Evolutionary conservation across 1,284 basidiomycete genomes (phyloP).

Genomic region (Trichosporon coremiiforme): DNA sequence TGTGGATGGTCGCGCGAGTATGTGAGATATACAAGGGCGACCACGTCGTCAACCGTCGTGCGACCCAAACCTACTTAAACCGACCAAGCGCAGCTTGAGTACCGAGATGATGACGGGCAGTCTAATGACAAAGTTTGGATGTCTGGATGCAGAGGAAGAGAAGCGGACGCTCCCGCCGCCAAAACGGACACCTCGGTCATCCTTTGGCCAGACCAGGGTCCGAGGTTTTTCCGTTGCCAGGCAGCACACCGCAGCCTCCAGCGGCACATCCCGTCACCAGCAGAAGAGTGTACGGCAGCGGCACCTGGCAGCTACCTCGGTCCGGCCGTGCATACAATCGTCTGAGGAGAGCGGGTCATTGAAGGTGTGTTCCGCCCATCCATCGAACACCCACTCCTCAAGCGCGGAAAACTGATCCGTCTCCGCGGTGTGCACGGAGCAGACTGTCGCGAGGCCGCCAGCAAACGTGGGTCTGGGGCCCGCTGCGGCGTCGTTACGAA

Average conservation of each 20-base stretch:
- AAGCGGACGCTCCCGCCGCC: background rate
- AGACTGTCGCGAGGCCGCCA: background rate
- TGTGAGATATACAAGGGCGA: background rate
- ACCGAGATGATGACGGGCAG: background rate
- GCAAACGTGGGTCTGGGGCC: background rate
- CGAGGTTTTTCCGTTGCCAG: background rate
- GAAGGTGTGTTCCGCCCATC: background rate
- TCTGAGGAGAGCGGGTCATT: background rate
- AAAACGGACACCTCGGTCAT: background rate
- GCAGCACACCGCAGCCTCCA: background rate
- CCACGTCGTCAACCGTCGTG: background rate
- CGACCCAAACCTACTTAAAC: background rate
- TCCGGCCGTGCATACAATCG: background rate
- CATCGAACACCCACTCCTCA: too few species aligned
- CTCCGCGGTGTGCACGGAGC: too few species aligned
- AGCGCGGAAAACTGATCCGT: background rate
- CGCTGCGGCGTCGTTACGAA: slow-evolving; percentile 5
- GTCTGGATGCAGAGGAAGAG: background rate
- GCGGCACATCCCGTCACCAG: background rate
- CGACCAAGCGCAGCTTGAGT: background rate
- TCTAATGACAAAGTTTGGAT: background rate
- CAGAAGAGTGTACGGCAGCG: background rate
- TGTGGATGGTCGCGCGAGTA: background rate
- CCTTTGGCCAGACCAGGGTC: background rate
- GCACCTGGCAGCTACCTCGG: background rate